Conservation (phyloP, 306 rosid species). For the Lagenaria siceraria region DNA sequence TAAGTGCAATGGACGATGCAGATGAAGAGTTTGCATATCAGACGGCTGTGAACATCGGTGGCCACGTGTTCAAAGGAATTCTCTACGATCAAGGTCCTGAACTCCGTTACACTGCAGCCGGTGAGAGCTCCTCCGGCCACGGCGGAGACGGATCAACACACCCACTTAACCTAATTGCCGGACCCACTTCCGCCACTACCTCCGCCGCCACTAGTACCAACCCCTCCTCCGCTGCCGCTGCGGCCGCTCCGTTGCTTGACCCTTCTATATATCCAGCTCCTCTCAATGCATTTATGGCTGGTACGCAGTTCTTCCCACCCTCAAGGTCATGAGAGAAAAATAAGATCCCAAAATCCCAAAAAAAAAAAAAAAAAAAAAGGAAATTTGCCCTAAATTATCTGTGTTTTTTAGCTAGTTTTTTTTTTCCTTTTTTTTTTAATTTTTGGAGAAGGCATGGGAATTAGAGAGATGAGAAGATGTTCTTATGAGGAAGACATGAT, state of each 20-base stretch:
- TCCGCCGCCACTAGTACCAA: conserved; percentile 3
- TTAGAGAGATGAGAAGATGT: neutral
- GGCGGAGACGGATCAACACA: conserved; percentile 32
- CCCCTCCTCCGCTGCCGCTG: neutral
- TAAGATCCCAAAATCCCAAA: neutral
- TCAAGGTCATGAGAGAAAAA: conserved; percentile 44
- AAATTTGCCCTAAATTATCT: neutral
- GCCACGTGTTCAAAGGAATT: conserved; percentile 87
- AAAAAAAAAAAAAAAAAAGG: neutral
- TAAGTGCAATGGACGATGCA: conserved; percentile 67
- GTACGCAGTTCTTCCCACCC: conserved; percentile 92
- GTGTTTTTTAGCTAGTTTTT: neutral
- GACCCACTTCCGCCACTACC: conserved; percentile 11
- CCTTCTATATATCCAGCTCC: conserved; percentile 71
- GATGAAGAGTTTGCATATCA: conserved; percentile 92
- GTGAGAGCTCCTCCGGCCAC: conserved; percentile 49
- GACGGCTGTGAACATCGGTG: conserved; percentile 89
- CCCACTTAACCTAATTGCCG: conserved; percentile 32
- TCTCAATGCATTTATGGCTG: conserved; percentile 80
- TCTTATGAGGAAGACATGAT: conserved; percentile 1
- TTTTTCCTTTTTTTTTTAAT: neutral
- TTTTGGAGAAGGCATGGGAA: neutral
- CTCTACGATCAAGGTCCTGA: conserved; percentile 82
- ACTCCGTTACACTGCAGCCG: conserved; percentile 25
- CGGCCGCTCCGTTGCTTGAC: conserved; percentile 29